Percentiles rank a stretch among this genome's conserved stretches.
phyloP scores from a whole-genome alignment of 75 land plant genomes.

The Adiantum capillusveneris region DNA sequence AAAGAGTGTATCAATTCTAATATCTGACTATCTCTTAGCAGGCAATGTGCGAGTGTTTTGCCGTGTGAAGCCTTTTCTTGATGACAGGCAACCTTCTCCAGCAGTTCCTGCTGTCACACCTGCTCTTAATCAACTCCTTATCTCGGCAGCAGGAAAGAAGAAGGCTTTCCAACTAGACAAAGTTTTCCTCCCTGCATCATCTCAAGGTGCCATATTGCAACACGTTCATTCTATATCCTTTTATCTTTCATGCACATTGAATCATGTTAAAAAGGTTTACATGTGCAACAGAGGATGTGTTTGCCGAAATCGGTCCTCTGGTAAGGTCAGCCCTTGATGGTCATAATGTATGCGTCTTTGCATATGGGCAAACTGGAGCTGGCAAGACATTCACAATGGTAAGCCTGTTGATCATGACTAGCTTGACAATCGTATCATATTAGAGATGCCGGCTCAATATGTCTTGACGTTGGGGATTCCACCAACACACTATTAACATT shows the following conservation, averaged over 20 bases:
- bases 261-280: neutral
- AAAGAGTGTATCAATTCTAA: conserved; percentile 3
- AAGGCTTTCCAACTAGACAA: conserved; percentile 58
- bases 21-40: too few relatives aligned
- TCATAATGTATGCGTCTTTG: conserved; percentile 72
- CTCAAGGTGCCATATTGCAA: conserved; percentile 49
- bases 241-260: neutral
- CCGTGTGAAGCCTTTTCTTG: conserved; percentile 55
- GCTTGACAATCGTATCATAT: too few relatives aligned
- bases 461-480: too few relatives aligned
- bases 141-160: conserved; percentile 29
- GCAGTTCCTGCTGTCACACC: conserved; percentile 19
- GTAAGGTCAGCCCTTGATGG: conserved; percentile 77
- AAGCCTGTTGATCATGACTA: neutral
- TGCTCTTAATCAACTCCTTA: conserved; percentile 25
- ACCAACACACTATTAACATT: too few relatives aligned
- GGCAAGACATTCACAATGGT: conserved; percentile 92
- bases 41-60: conserved; percentile 84
- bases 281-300: conserved; percentile 58
- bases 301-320: conserved; percentile 65
- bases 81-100: conserved; percentile 11
- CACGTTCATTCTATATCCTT: neutral
- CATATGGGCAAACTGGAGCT: conserved; percentile 86
- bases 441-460: too few relatives aligned
- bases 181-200: conserved; percentile 52